Percentiles rank a stretch among this genome's conserved stretches.
phyloP scores from a whole-genome alignment of 2,329 filamentous ascomycete species.

The Grosmannia clavigera region DNA sequence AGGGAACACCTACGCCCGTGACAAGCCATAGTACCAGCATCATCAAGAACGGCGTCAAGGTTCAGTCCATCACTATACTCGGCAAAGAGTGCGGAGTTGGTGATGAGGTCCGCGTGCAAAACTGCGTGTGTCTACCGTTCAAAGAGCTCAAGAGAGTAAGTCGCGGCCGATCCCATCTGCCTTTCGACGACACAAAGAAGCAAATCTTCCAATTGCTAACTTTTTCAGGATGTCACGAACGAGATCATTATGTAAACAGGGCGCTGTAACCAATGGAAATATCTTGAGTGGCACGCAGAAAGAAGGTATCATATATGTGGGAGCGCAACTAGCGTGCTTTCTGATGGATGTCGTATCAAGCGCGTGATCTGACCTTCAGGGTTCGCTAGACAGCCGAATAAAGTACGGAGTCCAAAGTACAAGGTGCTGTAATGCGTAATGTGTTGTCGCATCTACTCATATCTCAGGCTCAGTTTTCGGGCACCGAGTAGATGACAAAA shows the following conservation, averaged over 20 bases:
- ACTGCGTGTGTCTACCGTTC: constrained; percentile 93
- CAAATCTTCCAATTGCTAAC: background rate
- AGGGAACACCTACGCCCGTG: constrained; percentile 81
- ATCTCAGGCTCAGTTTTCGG: background rate
- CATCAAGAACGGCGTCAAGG: constrained; percentile 95
- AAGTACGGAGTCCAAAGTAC: background rate
- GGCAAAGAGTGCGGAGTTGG: constrained; percentile 92
- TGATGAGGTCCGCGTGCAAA: constrained; percentile 91
- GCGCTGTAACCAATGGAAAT: background rate
- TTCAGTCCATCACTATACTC: constrained; percentile 94
- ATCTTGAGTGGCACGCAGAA: background rate
- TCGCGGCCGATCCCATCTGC: constrained; percentile 13
- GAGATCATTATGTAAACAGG: constrained; percentile 73
- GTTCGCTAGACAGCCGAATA: background rate
- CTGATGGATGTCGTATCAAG: background rate
- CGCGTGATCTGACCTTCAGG: background rate
- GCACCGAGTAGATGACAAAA: background rate
- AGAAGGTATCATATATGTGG: background rate
- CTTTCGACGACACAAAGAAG: background rate
- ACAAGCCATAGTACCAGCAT: constrained; percentile 87
- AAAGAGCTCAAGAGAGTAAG: constrained; percentile 94
- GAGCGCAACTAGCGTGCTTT: background rate
- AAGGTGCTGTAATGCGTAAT: background rate
- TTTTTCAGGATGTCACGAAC: constrained; percentile 63
- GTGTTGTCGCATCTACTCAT: too few relatives aligned